Evolutionary conservation across 345 rosid genomes (phyloP).

Genomic region (Eucalyptus camaldulensis): DNA sequence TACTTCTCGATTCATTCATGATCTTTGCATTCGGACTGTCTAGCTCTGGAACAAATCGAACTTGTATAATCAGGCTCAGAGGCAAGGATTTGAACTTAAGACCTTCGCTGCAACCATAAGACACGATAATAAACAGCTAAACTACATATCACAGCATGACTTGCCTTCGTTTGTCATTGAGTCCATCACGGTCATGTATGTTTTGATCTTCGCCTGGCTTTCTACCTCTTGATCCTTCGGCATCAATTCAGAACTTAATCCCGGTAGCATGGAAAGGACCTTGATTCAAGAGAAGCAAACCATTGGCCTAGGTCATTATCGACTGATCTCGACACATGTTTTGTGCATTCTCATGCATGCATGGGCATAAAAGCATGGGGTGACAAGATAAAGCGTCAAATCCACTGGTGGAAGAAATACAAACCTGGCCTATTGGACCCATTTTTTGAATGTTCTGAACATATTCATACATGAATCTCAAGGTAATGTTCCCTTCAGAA

Average conservation of each 20-base stretch:
- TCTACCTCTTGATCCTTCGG: slow-evolving; percentile 91
- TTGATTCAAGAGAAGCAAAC: slow-evolving; percentile 2
- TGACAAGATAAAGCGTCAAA: not conserved
- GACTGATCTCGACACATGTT: not conserved
- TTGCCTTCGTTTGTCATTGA: slow-evolving; percentile 94
- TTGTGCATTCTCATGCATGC: not conserved
- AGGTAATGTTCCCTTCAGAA: slow-evolving; percentile 69
- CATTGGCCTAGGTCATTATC: not conserved
- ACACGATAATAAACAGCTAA: not conserved
- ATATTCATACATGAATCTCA: slow-evolving; percentile 86
- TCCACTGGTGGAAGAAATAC: not conserved
- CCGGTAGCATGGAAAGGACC: slow-evolving; percentile 91
- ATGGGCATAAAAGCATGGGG: not conserved
- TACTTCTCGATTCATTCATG: slow-evolving; percentile 57
- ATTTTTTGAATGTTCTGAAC: slow-evolving; percentile 69
- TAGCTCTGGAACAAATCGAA: slow-evolving; percentile 33
- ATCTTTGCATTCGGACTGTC: slow-evolving; percentile 79
- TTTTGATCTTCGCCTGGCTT: slow-evolving; percentile 85
- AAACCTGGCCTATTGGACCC: slow-evolving; percentile 89
- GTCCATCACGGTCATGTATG: slow-evolving; percentile 97
- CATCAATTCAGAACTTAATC: slow-evolving; percentile 78
- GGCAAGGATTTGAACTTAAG: not conserved
- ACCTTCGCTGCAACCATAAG: not conserved
- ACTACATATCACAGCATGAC: not conserved
- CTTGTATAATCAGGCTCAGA: not conserved